Evolutionary conservation across 192 early-diverging fungal species (phyloP).

Genomic region (Entomortierella lignicola): DNA sequence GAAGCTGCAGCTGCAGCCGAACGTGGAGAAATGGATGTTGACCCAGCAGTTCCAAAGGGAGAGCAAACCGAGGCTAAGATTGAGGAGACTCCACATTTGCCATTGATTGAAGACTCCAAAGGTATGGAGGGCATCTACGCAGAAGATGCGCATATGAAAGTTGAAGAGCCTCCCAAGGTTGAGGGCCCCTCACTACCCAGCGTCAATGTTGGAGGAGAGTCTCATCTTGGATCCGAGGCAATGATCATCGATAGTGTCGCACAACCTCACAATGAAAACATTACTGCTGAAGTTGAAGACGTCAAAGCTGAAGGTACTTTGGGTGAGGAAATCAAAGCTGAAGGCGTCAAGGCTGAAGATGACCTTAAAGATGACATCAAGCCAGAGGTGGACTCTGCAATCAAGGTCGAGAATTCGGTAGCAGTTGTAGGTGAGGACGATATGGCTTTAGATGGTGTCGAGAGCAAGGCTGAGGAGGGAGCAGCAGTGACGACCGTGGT

Average conservation of each 20-base stretch:
- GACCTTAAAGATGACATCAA: neutral
- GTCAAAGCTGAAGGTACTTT: no score
- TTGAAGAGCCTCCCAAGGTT: neutral
- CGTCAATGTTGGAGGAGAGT: neutral
- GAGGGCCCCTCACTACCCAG: neutral
- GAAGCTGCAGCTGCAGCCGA: conserved; percentile 18
- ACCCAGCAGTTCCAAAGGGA: neutral
- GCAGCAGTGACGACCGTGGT: neutral
- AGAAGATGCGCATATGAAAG: conserved; percentile 1
- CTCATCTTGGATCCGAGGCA: neutral
- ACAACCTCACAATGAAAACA: neutral
- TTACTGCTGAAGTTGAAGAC: neutral
- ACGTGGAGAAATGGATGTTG: conserved; percentile 32
- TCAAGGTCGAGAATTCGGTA: neutral
- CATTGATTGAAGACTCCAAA: neutral
- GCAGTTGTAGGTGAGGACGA: neutral
- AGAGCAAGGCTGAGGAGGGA: conserved; percentile 15
- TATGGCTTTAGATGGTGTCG: neutral
- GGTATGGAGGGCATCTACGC: conserved; percentile 22
- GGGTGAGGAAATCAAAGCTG: neutral
- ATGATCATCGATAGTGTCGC: neutral
- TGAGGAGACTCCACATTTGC: neutral
- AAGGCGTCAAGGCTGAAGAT: neutral
- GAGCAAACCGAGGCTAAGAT: neutral
- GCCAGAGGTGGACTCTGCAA: neutral